Evolutionary conservation across 2,329 filamentous ascomycete species (phyloP).

Genomic region (Dactylellina parvicollis): DNA sequence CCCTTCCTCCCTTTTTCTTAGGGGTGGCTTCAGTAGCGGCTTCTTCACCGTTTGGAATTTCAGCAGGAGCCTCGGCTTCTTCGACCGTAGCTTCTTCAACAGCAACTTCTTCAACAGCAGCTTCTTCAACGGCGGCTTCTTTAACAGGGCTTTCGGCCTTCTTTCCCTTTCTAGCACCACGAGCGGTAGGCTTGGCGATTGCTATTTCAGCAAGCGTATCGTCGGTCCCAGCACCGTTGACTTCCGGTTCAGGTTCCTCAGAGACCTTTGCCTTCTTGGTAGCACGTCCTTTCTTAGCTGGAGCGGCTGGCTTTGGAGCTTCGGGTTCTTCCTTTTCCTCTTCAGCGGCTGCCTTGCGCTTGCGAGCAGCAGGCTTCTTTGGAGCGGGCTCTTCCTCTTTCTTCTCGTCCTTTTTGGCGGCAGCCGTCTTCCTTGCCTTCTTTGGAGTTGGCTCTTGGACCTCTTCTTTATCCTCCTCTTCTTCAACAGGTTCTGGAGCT

Average conservation of each 20-base stretch:
- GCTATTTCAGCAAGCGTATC: conserved; percentile 49
- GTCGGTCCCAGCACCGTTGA: conserved; percentile 22
- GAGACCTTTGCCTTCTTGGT: conserved; percentile 38
- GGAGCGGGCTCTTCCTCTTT: conserved; percentile 23
- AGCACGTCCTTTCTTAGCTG: conserved; percentile 30
- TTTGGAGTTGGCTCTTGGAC: conserved; percentile 11
- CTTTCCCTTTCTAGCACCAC: conserved; percentile 29
- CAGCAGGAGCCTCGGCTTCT: not conserved
- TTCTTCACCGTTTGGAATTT: conserved; percentile 28
- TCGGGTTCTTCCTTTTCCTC: conserved; percentile 23
- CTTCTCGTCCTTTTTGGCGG: conserved; percentile 16
- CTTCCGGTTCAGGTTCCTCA: conserved; percentile 25
- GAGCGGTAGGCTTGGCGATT: conserved; percentile 35
- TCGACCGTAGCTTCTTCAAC: not conserved
- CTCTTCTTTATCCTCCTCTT: conserved; percentile 13
- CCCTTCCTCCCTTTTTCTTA: conserved; percentile 11
- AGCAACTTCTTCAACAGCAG: conserved; percentile 12
- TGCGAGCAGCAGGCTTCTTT: conserved; percentile 31
- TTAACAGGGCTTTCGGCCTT: conserved; percentile 9
- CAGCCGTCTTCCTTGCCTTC: conserved; percentile 10
- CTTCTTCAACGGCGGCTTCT: not conserved
- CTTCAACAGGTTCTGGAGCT: conserved; percentile 1
- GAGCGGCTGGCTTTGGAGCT: conserved; percentile 13
- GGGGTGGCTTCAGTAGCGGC: conserved; percentile 10
- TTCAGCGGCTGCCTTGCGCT: conserved; percentile 32